Evolutionary conservation across 73 alveolate species (phyloP).

Genomic region (Paramecium sexaurelia): DNA sequence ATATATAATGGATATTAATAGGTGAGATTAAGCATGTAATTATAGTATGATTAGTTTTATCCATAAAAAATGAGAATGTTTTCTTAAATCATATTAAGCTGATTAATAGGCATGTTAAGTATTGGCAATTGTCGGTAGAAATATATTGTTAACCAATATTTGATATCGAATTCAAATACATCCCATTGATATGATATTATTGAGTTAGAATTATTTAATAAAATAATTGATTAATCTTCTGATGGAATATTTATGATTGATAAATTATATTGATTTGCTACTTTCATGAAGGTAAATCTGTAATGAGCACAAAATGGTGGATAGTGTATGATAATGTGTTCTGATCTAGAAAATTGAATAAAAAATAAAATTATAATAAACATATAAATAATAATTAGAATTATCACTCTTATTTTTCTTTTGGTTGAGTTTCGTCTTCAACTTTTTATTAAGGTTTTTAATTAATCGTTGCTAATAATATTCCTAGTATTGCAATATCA

Average conservation of each 20-base stretch:
- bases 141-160: not conserved
- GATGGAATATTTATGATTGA: not conserved
- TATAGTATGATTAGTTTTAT: not conserved
- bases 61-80: not conserved
- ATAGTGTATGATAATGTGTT: not conserved
- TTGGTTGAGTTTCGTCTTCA: not conserved
- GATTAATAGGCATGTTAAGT: not conserved
- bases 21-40: not conserved
- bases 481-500: not conserved
- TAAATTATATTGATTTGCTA: not conserved
- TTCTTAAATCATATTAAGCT: not conserved
- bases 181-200: constrained; percentile 31
- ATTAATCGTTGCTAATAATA: not conserved
- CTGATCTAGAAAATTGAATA: not conserved
- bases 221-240: not conserved
- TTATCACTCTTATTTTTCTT: not conserved
- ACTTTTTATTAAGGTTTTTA: not conserved
- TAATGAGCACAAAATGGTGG: not conserved
- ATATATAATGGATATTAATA: not conserved
- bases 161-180: not conserved
- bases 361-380: not conserved
- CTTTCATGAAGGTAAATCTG: not conserved
- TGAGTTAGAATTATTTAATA: not conserved
- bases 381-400: not conserved
- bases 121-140: not conserved